Conservation (phyloP, 768 basidiomycete species). For the Leccinum longicurvipes region DNA sequence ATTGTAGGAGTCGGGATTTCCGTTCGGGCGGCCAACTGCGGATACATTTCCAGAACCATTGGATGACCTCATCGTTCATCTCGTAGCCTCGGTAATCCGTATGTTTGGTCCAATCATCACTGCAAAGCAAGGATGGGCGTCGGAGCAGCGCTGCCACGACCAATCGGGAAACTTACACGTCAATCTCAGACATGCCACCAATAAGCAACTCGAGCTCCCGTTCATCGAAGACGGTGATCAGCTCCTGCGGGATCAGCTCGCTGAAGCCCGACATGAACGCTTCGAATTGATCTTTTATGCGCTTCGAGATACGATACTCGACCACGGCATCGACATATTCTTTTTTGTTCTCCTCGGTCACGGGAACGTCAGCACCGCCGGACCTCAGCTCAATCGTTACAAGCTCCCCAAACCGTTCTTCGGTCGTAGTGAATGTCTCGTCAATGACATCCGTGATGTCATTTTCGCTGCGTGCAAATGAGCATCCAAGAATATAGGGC, state of each 20-base stretch:
- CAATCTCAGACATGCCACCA: slow-evolving; percentile 99
- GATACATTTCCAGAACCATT: slow-evolving; percentile 99
- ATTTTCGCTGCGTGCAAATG: slow-evolving; percentile 65
- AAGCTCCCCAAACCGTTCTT: slow-evolving; percentile 98
- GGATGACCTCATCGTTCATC: slow-evolving; percentile 92
- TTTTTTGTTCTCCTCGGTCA: slow-evolving; percentile 98
- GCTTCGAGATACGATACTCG: slow-evolving; percentile 95
- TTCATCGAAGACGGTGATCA: slow-evolving; percentile 98
- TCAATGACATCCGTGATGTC: slow-evolving; percentile 98
- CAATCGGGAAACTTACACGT: slow-evolving; percentile 65
- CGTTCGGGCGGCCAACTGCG: slow-evolving; percentile 97
- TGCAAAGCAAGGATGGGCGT: slow-evolving; percentile 21
- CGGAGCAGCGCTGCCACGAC: background rate
- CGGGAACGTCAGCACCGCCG: slow-evolving; percentile 79
- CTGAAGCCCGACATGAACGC: slow-evolving; percentile 99
- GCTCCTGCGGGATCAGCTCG: slow-evolving; percentile 96
- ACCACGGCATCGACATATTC: slow-evolving; percentile 95
- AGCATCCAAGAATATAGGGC: slow-evolving; percentile 2
- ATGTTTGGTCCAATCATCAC: slow-evolving; percentile 98
- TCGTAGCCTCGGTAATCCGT: slow-evolving; percentile 98
- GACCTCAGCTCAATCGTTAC: slow-evolving; percentile 94
- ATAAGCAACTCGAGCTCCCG: slow-evolving; percentile 95
- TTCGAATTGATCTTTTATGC: slow-evolving; percentile 98
- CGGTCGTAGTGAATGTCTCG: slow-evolving; percentile 94
- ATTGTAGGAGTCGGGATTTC: slow-evolving; percentile 93